phyloP scores from a whole-genome alignment of 2,329 filamentous ascomycete genomes.

The Lojkania enalia region DNA sequence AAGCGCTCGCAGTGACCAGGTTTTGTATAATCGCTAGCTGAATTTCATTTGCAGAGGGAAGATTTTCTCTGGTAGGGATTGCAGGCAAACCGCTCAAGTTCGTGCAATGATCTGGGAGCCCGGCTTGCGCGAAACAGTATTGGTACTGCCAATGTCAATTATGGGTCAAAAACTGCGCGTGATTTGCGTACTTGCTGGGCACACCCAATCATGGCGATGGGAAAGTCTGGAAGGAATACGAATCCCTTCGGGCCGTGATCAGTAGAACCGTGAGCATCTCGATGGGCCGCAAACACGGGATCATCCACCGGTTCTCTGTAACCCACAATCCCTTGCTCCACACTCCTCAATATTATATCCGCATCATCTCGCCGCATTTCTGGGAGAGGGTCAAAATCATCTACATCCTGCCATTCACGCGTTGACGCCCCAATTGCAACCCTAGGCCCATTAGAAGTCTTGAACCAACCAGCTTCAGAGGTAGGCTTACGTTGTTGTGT shows the following conservation, averaged over 20 bases:
- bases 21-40: conserved; percentile 9
- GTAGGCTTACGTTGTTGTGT: neutral
- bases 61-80: neutral
- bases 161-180: neutral
- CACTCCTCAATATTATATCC: conserved; percentile 5
- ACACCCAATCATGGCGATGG: conserved; percentile 6
- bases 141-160: conserved; percentile 10
- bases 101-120: conserved; percentile 5
- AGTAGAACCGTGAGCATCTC: neutral
- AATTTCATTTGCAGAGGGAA: neutral
- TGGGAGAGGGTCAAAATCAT: conserved; percentile 2
- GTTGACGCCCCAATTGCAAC: conserved; percentile 1
- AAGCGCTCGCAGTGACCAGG: conserved; percentile 1
- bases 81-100: conserved; percentile 4
- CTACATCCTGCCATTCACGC: neutral
- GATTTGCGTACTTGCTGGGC: conserved; percentile 3
- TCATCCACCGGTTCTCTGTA: conserved; percentile 10
- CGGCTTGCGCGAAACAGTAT: conserved; percentile 4
- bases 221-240: conserved; percentile 7
- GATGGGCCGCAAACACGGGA: conserved; percentile 11
- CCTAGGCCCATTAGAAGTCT: neutral
- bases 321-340: conserved; percentile 3
- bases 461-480: neutral
- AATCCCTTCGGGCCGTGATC: neutral
- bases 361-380: conserved; percentile 8